Evolutionary conservation across 2,329 filamentous ascomycete species (phyloP).

Genomic region (Verticillium nonalfalfae): DNA sequence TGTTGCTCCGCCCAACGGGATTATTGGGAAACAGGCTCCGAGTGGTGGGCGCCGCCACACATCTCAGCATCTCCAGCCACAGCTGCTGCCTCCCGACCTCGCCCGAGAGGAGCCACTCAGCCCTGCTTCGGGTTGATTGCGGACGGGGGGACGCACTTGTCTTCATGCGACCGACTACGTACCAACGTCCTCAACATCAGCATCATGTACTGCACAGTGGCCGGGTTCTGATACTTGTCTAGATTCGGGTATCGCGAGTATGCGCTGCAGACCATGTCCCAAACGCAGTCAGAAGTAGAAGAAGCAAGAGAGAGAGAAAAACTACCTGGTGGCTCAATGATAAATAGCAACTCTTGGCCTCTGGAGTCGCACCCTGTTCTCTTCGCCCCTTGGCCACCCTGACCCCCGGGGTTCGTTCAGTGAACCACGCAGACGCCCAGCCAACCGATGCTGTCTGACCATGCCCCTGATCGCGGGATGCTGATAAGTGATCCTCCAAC

Average conservation of each 20-base stretch:
- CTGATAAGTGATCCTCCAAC: neutral
- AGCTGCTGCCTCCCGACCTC: neutral
- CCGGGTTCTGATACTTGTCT: neutral
- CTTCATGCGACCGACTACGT: neutral
- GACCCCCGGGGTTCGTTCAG: neutral
- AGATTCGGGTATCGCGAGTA: neutral
- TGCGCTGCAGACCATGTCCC: neutral
- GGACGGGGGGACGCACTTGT: neutral
- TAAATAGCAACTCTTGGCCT: neutral
- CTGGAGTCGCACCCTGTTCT: neutral
- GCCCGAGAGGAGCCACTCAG: neutral
- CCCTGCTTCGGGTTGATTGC: neutral
- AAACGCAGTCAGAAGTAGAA: neutral
- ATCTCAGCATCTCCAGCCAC: neutral
- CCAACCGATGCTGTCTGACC: neutral
- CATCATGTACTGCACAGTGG: neutral
- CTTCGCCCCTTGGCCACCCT: neutral
- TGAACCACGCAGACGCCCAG: neutral
- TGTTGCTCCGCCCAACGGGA: conserved; percentile 10
- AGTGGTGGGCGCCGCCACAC: conserved; percentile 1
- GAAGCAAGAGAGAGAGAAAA: too few species aligned
- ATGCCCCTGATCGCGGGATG: neutral
- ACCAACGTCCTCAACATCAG: too few species aligned
- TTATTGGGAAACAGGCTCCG: conserved; percentile 5
- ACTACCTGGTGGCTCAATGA: neutral